Evolutionary conservation across 768 basidiomycete genomes (phyloP), one percentile per base, ranked within the genome.

Genomic region (Xanthoconium stramineum): DNA sequence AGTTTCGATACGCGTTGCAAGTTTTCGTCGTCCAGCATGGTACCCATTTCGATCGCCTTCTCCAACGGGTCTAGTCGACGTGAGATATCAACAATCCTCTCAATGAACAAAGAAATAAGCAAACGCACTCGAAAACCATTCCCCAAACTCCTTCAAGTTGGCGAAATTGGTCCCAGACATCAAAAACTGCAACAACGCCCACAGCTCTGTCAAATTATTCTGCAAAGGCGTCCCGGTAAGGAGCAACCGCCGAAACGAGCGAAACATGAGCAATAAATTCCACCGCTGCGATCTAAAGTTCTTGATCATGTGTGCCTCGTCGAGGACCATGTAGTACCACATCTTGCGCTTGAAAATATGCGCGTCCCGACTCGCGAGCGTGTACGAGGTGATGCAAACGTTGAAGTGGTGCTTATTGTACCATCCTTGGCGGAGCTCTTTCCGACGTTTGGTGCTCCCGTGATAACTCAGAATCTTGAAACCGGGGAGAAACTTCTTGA

Each of bases 221-320:
- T 99, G 89, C 29, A 99, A 78, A 0, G 97, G 97, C 1, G 97
- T 99, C 3, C 97, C 97, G 0, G 97, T 99, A 50, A 99, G 74
- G 50, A 98, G 81, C 39, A 99, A 77, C 13, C 97, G 86, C 32
- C 90, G 83, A 67, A 88, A 89, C 11, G 88, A 89, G 32, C 88
- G 82, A 72, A 96, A 95, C 80, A 91, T 89, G 13, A 96, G 79
- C 11, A 97, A 73, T 32, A 86, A 92, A 64, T 91, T 92, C 94
- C 94, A 97, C 37, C 94, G 82, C 68, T 97, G 92, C 0, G 90
- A 92, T 66, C 86, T 86, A 76, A 95, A 96, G 70, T 97, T 97
- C 75, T 95, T 95, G 83, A 97, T 94, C 85, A 95, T 96, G 67
- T 97, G 94, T 8, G 94, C 94, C 72, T 97, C 94, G 68, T 97